Evolutionary conservation across 768 basidiomycete species (phyloP).

Genomic region (Tulasnella sp.): DNA sequence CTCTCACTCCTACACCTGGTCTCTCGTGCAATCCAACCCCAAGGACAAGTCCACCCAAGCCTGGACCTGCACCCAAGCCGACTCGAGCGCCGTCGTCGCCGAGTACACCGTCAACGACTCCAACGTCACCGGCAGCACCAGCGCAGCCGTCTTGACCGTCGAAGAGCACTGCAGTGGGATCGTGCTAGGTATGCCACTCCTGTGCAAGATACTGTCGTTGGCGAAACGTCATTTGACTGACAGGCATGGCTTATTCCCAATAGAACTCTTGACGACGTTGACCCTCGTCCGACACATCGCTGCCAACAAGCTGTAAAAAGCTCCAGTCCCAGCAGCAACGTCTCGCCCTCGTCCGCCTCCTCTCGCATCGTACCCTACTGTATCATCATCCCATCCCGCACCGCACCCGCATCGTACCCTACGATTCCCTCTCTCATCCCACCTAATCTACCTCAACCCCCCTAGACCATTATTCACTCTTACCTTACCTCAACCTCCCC

Average conservation of each 20-base stretch:
- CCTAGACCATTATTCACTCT: not conserved
- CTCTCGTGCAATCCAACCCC: not conserved
- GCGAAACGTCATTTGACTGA: not conserved
- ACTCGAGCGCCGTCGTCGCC: conserved; percentile 8
- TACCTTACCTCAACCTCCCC: not conserved
- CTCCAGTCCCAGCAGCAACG: not conserved
- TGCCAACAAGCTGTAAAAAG: not conserved
- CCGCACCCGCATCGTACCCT: not conserved
- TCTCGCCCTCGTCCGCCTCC: not conserved
- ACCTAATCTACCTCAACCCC: conserved; percentile 11
- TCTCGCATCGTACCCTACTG: not conserved
- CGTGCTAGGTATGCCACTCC: conserved; percentile 16
- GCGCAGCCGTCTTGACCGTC: conserved; percentile 25
- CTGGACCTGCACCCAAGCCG: conserved; percentile 15
- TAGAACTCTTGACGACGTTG: conserved; percentile 24
- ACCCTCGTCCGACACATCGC: conserved; percentile 27
- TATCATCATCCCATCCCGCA: not conserved
- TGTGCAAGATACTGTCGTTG: too few species aligned
- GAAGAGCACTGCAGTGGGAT: conserved; percentile 17
- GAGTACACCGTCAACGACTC: conserved; percentile 25
- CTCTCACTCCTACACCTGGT: conserved; percentile 23
- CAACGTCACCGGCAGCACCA: conserved; percentile 17
- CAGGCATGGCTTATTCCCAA: not conserved
- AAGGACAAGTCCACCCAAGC: conserved; percentile 11
- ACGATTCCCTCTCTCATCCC: not conserved